These are phyloP conservation scores for Nitzschia sp. DNA, from an alignment of 108 stramenopile species.

Conservation along the genomic window DNA sequence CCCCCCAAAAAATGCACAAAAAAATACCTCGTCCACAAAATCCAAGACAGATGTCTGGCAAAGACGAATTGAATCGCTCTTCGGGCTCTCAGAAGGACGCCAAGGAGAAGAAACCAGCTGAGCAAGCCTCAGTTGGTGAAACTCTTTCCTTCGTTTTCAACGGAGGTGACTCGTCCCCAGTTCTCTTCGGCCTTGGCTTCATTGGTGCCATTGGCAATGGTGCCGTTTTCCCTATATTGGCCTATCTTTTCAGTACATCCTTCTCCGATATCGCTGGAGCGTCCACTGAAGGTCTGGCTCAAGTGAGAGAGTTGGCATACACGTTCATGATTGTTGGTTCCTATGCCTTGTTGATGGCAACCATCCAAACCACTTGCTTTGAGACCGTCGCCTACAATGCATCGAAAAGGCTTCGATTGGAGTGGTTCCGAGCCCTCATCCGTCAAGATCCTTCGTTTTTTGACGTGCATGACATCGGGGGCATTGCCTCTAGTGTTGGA, in stretches of 20 bases:
- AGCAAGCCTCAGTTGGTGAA: conserved; percentile 32
- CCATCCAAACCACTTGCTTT: conserved; percentile 45
- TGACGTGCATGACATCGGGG: conserved; percentile 46
- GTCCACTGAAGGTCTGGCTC: too few relatives aligned
- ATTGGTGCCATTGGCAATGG: too few relatives aligned
- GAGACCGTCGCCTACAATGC: conserved; percentile 36
- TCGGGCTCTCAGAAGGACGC: neutral
- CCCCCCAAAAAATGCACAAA: too few relatives aligned
- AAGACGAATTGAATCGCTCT: too few relatives aligned
- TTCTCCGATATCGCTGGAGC: too few relatives aligned
- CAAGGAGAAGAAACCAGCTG: conserved; percentile 10
- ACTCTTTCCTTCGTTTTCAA: conserved; percentile 37
- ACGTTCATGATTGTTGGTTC: conserved; percentile 49
- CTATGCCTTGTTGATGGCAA: conserved; percentile 48
- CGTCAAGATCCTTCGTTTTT: conserved; percentile 52
- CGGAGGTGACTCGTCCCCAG: neutral
- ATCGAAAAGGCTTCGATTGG: too few relatives aligned
- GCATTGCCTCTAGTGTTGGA: conserved; percentile 33
- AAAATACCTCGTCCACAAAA: too few relatives aligned
- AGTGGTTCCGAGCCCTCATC: conserved; percentile 50
- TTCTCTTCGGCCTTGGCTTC: too few relatives aligned
- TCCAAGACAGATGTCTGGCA: too few relatives aligned
- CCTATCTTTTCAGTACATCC: too few relatives aligned
- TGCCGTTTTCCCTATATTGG: too few relatives aligned
- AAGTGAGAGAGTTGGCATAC: too few relatives aligned